Percentiles rank a stretch among this genome's conserved stretches.
Conservation (phyloP, 768 basidiomycete genomes). For the Cyclocybe aegerita region DNA sequence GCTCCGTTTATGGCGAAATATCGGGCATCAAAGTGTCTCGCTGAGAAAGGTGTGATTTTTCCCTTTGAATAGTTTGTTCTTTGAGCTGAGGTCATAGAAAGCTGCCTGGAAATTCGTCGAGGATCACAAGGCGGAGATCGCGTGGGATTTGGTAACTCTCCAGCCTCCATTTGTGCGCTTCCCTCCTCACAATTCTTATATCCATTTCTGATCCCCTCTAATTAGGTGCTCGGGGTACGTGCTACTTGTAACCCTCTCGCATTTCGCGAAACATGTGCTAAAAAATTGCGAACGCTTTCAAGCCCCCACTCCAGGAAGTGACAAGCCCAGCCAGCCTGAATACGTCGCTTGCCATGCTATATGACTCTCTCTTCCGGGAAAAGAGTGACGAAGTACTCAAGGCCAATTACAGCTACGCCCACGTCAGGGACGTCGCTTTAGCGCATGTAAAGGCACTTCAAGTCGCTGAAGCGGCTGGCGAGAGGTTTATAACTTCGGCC, state of each 20-base stretch:
- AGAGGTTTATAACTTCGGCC: conserved; percentile 48
- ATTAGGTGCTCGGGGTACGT: conserved; percentile 31
- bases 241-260: background rate
- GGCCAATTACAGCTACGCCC: conserved; percentile 29
- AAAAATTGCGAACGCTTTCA: too few species aligned
- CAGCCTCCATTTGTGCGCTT: conserved; percentile 49
- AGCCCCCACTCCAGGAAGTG: conserved; percentile 4
- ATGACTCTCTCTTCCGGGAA: conserved; percentile 6
- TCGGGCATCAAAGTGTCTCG: conserved; percentile 55
- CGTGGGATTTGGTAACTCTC: conserved; percentile 52
- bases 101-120: conserved; percentile 44
- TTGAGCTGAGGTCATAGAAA: conserved; percentile 8
- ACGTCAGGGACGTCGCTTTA: conserved; percentile 50
- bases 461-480: conserved; percentile 45
- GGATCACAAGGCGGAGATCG: conserved; percentile 35
- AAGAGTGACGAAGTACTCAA: conserved; percentile 14
- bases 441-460: conserved; percentile 53
- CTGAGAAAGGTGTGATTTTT: conserved; percentile 45
- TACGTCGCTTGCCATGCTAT: conserved; percentile 10
- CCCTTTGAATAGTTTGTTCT: background rate
- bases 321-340: conserved; percentile 1
- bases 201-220: too few species aligned
- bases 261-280: background rate
- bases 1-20: conserved; percentile 46
- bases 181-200: background rate